Base-by-base conservation (phyloP, 2,329 filamentous ascomycete species). In the Pseudogymnoascus destructans region DNA sequence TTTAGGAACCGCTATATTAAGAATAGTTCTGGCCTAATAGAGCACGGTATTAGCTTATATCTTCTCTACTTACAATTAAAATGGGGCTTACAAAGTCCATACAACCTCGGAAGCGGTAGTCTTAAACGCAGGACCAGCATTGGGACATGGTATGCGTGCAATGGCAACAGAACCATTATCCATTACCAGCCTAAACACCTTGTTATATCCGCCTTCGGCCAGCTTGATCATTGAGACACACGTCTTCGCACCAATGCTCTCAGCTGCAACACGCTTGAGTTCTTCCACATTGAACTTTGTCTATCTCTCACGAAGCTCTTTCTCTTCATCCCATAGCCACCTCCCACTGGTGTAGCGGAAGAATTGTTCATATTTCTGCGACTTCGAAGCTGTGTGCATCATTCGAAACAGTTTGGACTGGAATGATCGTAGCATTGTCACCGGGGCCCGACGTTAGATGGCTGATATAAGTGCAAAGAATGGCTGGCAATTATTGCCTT, bases 221-320 rank as follows among this genome's bases (percentile, higher is more conserved):
- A 72, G 57, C 60, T 73, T 73, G 7, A 57, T 66, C 9, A 75
- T 72, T 5, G 66, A 67, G 7, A 68, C 61, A 61, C 71, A 73
- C 8, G 40, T 61, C 10, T 64, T 58, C 11, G 69, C 67, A 49
- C 68, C 65, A 56, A 68, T 57, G 52, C 63, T 66, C 46, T 65
- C 54, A 30, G 68, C 67, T 11, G 70, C 70, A 32, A 71, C 55
- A 17, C 60, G 60, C 61, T 71, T 61, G 3, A 74, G 65, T 42
- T 65, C 66, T 38, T 63, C 15, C 3, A 74, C 65, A 60, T 73
- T 67, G 59, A 73, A 73, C 6, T 42, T 40, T 23, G 59, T 59
- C 49, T 68, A 71, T 54, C 71, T 66, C 15, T 69, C 66, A 58
- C 63, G 64, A 27, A 70, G 64, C 57, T 69, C 65, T 19, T 62